phyloP scores from a whole-genome alignment of 2,329 filamentous ascomycete genomes.

The Colletotrichum gigasporum region DNA sequence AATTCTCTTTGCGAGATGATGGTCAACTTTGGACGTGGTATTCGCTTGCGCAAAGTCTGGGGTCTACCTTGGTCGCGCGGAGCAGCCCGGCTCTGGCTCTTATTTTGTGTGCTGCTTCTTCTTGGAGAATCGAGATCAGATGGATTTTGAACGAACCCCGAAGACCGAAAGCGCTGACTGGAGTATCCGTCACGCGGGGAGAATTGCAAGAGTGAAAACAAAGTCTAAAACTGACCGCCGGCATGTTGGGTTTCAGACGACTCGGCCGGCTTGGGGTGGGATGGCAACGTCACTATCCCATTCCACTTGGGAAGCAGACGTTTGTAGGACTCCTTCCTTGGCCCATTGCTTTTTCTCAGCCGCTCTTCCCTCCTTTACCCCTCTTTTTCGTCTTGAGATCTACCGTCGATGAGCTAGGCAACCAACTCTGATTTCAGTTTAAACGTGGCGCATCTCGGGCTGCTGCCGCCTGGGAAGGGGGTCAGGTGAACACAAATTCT shows the following conservation, averaged over 20 bases:
- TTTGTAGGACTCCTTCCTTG: not conserved
- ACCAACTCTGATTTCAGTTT: not conserved
- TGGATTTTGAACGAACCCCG: not conserved
- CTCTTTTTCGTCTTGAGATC: slow-evolving; percentile 12
- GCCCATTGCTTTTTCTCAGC: not conserved
- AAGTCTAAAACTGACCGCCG: not conserved
- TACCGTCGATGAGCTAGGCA: not conserved
- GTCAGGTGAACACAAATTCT: not conserved
- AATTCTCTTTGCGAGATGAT: not conserved
- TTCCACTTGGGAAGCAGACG: not conserved
- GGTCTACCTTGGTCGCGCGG: not conserved
- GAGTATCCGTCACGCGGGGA: not conserved
- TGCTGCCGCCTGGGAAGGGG: not conserved
- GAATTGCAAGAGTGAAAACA: not conserved
- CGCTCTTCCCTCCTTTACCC: not conserved
- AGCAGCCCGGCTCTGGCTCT: not conserved
- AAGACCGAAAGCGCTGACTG: not conserved
- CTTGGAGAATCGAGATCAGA: not conserved
- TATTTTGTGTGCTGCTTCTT: not conserved
- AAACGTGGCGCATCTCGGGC: not conserved
- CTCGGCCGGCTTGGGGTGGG: not conserved
- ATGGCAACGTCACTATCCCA: not conserved
- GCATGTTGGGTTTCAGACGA: not conserved
- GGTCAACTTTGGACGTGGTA: not conserved
- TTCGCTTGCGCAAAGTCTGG: not conserved